Percentiles rank a stretch among this genome's conserved stretches.
Conservation (phyloP, 345 rosid genomes). For the Fremontodendron californicum region DNA sequence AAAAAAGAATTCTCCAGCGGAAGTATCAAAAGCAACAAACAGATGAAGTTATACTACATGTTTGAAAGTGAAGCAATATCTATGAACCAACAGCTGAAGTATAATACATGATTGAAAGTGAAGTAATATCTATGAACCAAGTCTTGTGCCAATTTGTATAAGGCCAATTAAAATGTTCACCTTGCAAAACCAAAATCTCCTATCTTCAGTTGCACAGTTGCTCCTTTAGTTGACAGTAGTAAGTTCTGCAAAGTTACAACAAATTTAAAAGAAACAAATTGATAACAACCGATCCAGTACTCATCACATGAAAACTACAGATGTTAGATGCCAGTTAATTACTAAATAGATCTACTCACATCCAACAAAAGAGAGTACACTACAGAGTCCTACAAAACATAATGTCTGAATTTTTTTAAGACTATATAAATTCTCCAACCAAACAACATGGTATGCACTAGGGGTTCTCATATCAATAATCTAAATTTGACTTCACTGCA, state of each 20-base stretch:
- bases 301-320: constrained; percentile 4
- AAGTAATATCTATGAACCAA: neutral
- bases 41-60: neutral
- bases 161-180: constrained; percentile 24
- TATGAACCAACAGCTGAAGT: neutral
- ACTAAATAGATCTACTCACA: neutral
- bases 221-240: constrained; percentile 53
- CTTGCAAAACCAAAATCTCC: constrained; percentile 95
- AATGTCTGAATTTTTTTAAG: neutral
- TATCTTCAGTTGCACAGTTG: constrained; percentile 58
- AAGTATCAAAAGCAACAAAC: neutral
- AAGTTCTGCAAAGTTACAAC: constrained; percentile 52
- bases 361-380: neutral
- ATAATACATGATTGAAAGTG: neutral
- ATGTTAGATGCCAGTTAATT: neutral
- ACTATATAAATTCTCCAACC: neutral
- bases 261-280: constrained; percentile 17
- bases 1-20: neutral
- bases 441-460: neutral
- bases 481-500: neutral
- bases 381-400: neutral
- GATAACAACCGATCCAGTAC: neutral
- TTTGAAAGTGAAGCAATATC: neutral
- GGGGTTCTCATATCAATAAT: neutral
- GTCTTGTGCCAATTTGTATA: neutral